phyloP scores from a whole-genome alignment of 306 rosid species.

The Lupinus albus region DNA sequence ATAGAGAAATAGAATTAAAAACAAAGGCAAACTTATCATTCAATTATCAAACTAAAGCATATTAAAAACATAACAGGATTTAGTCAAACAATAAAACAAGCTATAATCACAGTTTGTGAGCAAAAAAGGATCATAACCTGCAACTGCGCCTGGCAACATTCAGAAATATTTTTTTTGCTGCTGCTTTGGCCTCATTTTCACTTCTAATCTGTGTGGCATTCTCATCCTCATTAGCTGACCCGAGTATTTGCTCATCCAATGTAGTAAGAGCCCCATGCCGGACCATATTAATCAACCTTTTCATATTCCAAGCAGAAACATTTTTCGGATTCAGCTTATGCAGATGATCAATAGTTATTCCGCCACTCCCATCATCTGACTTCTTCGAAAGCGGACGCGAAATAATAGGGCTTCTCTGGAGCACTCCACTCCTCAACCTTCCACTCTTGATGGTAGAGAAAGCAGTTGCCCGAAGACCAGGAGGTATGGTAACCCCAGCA shows the following conservation, averaged over 20 bases:
- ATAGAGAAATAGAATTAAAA: constrained; percentile 5
- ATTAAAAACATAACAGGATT: not conserved
- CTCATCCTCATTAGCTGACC: constrained; percentile 54
- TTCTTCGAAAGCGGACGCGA: constrained; percentile 52
- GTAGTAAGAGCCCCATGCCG: constrained; percentile 70
- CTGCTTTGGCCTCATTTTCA: constrained; percentile 77
- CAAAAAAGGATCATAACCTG: constrained; percentile 51
- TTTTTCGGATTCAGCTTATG: constrained; percentile 75
- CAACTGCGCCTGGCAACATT: constrained; percentile 75
- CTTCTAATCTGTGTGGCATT: constrained; percentile 61
- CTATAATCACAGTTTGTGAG: not conserved
- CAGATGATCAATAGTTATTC: constrained; percentile 71
- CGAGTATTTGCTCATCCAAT: constrained; percentile 65
- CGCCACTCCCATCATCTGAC: constrained; percentile 55
- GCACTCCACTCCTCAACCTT: constrained; percentile 53
- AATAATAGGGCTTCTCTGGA: constrained; percentile 41
- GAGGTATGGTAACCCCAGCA: constrained; percentile 81
- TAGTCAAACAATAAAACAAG: not conserved
- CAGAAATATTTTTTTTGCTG: constrained; percentile 79
- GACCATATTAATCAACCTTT: constrained; percentile 78
- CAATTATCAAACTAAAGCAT: not conserved
- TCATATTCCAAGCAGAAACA: constrained; percentile 95
- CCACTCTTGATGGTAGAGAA: constrained; percentile 48
- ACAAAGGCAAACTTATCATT: constrained; percentile 12
- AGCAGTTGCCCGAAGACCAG: constrained; percentile 60